These are phyloP conservation scores for Lyophyllum atratum DNA, from an alignment of 768 basidiomycete genomes.

Conservation along the genomic window DNA sequence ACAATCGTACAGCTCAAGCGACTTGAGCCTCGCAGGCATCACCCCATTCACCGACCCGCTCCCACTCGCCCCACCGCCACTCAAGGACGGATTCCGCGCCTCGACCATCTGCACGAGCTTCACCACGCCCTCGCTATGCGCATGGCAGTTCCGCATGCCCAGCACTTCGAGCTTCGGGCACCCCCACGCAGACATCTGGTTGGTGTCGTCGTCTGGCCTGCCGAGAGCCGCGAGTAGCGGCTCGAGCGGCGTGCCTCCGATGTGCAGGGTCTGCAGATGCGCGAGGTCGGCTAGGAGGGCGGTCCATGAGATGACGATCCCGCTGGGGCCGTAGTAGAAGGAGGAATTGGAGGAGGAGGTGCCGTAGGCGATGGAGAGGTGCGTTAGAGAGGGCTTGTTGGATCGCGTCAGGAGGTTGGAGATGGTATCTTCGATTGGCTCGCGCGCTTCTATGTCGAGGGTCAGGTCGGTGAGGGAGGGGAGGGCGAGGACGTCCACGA, in stretches of 20 bases:
- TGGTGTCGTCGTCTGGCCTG: constrained; percentile 59
- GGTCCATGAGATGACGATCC: constrained; percentile 66
- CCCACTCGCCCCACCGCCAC: constrained; percentile 5
- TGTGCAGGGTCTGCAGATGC: constrained; percentile 57
- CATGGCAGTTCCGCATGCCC: constrained; percentile 64
- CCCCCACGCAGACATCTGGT: constrained; percentile 48
- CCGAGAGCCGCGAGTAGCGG: constrained; percentile 59
- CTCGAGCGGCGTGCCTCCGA: constrained; percentile 69
- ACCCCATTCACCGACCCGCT: constrained; percentile 41
- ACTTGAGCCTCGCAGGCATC: constrained; percentile 53
- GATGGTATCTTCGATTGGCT: constrained; percentile 74
- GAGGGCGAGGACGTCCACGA: constrained; percentile 61
- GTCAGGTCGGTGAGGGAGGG: constrained; percentile 61
- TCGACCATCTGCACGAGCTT: constrained; percentile 76
- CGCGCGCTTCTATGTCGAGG: constrained; percentile 74
- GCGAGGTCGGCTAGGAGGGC: constrained; percentile 58
- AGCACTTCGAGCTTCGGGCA: constrained; percentile 65
- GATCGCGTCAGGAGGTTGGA: constrained; percentile 62
- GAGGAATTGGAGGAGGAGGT: constrained; percentile 33
- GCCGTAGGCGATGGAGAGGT: constrained; percentile 66
- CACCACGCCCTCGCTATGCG: constrained; percentile 62
- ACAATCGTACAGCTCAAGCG: constrained; percentile 70
- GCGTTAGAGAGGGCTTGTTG: constrained; percentile 53
- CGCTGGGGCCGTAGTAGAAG: constrained; percentile 61
- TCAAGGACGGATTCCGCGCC: constrained; percentile 65